These are phyloP conservation scores for Populus hybrid DNA, from an alignment of 441 rosid species.

Conservation along the genomic window DNA sequence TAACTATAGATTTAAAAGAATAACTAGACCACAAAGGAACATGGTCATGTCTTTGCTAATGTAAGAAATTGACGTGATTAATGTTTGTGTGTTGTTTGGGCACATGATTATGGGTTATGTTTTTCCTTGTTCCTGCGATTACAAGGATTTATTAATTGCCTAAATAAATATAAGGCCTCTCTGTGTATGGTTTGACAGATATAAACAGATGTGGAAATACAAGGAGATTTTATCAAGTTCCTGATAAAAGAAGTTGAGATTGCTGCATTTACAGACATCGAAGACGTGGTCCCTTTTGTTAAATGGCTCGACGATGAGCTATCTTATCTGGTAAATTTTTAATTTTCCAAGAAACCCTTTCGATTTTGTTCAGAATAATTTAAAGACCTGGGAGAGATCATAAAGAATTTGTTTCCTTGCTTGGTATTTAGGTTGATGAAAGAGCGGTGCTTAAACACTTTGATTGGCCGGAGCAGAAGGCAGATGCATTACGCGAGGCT, in stretches of 20 bases:
- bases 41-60: too few relatives aligned
- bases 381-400: not conserved
- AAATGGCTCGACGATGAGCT: constrained; percentile 97
- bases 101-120: too few relatives aligned
- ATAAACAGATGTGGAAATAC: constrained; percentile 91
- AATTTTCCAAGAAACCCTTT: not conserved
- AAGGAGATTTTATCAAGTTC: constrained; percentile 85
- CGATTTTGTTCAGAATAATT: not conserved
- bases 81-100: too few relatives aligned
- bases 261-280: constrained; percentile 74
- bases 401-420: not conserved
- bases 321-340: constrained; percentile 59
- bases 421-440: constrained; percentile 66
- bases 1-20: too few relatives aligned
- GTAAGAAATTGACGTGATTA: too few relatives aligned
- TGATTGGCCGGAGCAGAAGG: constrained; percentile 96
- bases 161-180: too few relatives aligned
- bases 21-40: too few relatives aligned
- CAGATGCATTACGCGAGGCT: constrained; percentile 86
- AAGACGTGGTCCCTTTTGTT: constrained; percentile 91
- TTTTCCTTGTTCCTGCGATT: too few relatives aligned
- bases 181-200: constrained; percentile 41
- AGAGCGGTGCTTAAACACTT: constrained; percentile 93
- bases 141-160: too few relatives aligned
- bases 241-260: constrained; percentile 82